Evolutionary conservation across 257 asterid species (phyloP).

Genomic region (Scutellaria baicalensis): DNA sequence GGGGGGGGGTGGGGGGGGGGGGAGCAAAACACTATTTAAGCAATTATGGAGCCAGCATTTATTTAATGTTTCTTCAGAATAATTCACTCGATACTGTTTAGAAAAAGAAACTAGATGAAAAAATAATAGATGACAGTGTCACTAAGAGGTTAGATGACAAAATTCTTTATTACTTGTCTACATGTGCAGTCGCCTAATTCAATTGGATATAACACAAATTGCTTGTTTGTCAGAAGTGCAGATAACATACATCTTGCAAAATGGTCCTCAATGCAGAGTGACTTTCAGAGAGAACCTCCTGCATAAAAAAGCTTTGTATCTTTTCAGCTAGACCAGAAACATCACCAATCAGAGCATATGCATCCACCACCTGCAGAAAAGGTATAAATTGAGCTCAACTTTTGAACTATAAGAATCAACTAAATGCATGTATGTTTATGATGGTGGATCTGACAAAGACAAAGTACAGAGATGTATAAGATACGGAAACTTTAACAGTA

Average conservation of each 20-base stretch:
- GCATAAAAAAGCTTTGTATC: constrained; percentile 96
- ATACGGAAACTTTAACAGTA: background rate
- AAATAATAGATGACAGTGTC: background rate
- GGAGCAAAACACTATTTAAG: no score
- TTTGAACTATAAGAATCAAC: constrained; percentile 13
- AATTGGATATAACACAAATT: background rate
- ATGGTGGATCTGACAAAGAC: constrained; percentile 2
- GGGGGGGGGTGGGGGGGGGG: no score
- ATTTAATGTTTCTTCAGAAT: background rate
- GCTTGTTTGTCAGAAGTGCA: constrained; percentile 7
- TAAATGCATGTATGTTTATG: background rate
- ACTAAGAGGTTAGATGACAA: background rate
- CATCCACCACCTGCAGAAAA: constrained; percentile 79
- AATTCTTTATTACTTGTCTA: background rate
- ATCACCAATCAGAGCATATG: constrained; percentile 95
- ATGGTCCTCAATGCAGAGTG: constrained; percentile 76
- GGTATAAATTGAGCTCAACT: constrained; percentile 3
- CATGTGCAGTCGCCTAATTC: background rate
- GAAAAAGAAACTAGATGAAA: background rate
- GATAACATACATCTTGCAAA: constrained; percentile 60
- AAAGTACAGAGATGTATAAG: constrained; percentile 1
- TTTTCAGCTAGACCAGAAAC: constrained; percentile 97
- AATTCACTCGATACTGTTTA: background rate
- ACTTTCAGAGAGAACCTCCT: constrained; percentile 93
- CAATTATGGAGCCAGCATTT: background rate